phyloP scores from a whole-genome alignment of 2,329 filamentous ascomycete species.

The Triangularia setosa region DNA sequence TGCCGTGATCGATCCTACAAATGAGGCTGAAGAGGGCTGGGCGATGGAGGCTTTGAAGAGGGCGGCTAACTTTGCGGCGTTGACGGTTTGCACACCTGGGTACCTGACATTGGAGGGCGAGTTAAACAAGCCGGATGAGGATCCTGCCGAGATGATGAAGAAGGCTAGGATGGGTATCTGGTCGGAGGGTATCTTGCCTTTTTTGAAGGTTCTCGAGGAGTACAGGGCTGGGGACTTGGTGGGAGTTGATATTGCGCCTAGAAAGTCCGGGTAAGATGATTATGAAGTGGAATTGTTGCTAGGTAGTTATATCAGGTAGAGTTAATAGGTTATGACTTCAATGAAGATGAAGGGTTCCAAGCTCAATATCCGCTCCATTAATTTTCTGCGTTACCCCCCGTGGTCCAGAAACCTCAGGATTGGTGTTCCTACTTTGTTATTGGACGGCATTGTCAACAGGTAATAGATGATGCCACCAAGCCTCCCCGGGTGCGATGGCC shows the following conservation, averaged over 20 bases:
- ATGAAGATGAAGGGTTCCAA: neutral
- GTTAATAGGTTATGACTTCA: neutral
- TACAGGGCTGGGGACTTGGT: slow-evolving; percentile 20
- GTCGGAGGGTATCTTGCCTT: slow-evolving; percentile 33
- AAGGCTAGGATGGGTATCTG: slow-evolving; percentile 23
- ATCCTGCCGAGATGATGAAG: slow-evolving; percentile 32
- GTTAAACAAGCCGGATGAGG: slow-evolving; percentile 15
- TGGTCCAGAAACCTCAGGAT: neutral
- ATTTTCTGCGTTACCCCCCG: neutral
- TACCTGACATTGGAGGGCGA: slow-evolving; percentile 49
- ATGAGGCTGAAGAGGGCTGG: slow-evolving; percentile 47
- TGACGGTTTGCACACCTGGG: slow-evolving; percentile 50
- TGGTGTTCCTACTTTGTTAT: neutral
- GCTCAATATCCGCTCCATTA: neutral
- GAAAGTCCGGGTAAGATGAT: neutral
- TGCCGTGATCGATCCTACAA: slow-evolving; percentile 41
- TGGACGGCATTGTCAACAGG: neutral
- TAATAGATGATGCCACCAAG: slow-evolving; percentile 9
- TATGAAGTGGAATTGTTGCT: neutral
- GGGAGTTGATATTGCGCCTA: neutral
- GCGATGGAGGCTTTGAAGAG: slow-evolving; percentile 36
- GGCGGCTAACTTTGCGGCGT: slow-evolving; percentile 37
- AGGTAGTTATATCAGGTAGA: too few species aligned
- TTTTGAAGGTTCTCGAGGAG: slow-evolving; percentile 14
- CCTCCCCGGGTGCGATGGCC: slow-evolving; percentile 6